Evolutionary conservation across 306 rosid species (phyloP), one percentile per base, ranked within the genome.

Genomic region (Cotoneaster glaucophyllus): DNA sequence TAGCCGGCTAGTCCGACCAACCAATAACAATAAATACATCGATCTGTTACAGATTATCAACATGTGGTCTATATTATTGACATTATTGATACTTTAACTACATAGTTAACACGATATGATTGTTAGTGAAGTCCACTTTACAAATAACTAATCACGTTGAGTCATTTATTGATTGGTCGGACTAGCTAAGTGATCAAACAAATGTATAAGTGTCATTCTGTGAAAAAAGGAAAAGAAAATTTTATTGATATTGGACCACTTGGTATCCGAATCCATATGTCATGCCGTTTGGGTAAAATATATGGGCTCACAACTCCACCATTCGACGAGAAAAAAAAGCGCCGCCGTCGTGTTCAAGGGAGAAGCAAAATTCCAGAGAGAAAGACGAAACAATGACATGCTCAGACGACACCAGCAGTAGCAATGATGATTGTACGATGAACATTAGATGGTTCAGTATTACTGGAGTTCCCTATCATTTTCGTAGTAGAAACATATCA

Each of bases 311-410:
- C n/a, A 26, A 31, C 34, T 22, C 22, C 10, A 9, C 24, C n/a
- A 63, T 62, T 62, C 37, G 21, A 10, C 21, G 3, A 64, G 6
- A 3, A 1, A 64, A 64, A 64, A 64, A 5, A 43, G 22, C 68
- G 43, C 24, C 68, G 68, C 18, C 25, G 1, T 17, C 8, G 21
- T 2, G 18, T 15, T 50, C 8, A 5, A 2, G 3, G 21, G 50
- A 34, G 50, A 11, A 34, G 68, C 4, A 39, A 64, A 64, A 31
- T 29, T 31, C 11, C 14, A 8, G 4, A 31, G 22, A 4, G 22
- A 4, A 32, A 8, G 28, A n/a, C 11, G 68, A 44, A 19, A 62
- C 69, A 39, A 88, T 90, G 96, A 87, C 78, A 44, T 54, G 56
- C 65, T 74, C 91, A 0, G 89, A 69, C 41, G 9, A 34, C 41